These are phyloP conservation scores for Fusarium agapanthi DNA, from an alignment of 2,329 filamentous ascomycete genomes.

Conservation along the genomic window DNA sequence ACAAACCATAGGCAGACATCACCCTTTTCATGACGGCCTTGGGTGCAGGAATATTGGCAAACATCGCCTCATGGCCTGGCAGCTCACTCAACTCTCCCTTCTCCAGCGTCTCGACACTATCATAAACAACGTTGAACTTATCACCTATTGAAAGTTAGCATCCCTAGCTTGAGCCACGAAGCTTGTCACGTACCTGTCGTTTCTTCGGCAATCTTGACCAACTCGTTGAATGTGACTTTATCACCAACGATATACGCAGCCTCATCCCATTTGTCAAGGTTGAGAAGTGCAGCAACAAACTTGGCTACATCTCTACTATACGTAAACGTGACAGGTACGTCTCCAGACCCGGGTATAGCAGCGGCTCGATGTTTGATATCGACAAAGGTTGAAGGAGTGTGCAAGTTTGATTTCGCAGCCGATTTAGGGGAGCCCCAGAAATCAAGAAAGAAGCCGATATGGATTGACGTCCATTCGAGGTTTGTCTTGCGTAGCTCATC, in stretches of 20 bases:
- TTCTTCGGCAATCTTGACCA: not conserved
- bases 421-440: constrained; percentile 4
- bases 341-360: not conserved
- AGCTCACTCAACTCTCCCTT: constrained; percentile 8
- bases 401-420: not conserved
- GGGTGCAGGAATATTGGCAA: not conserved
- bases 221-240: constrained; percentile 1
- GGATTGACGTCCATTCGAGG: not conserved
- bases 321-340: not conserved
- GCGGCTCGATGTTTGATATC: not conserved
- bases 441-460: constrained; percentile 12
- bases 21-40: not conserved
- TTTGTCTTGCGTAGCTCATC: constrained; percentile 7
- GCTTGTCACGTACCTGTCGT: not conserved
- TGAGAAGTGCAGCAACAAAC: not conserved
- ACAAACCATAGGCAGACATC: not conserved
- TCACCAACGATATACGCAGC: constrained; percentile 5
- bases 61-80: not conserved
- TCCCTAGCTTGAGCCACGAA: rapidly evolving
- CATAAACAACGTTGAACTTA: not conserved
- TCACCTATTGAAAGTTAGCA: not conserved
- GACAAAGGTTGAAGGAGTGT: not conserved
- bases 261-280: not conserved
- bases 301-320: constrained; percentile 2
- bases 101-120: not conserved